Evolutionary conservation across 306 rosid genomes (phyloP), one percentile per base, ranked within the genome.

Genomic region (Hippophae tibetana): DNA sequence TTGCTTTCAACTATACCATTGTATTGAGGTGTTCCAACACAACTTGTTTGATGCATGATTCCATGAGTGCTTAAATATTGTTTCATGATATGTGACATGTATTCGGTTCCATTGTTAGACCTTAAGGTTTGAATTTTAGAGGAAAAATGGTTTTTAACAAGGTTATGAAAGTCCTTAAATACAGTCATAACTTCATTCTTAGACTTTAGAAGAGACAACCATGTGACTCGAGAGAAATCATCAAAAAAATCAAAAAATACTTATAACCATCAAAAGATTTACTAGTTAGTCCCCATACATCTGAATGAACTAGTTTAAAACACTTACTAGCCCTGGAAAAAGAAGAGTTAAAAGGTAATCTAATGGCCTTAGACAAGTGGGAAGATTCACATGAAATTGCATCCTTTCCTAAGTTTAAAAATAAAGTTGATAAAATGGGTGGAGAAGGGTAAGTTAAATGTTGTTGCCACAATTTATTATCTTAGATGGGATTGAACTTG

Each of bases 181-280:
- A 18, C 8, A 7, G 25, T 13, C 5, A 10, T 12, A 58, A 58
- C 57, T 10, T 54, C 57, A 54, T 7, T 0, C 40, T 54, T 54
- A 2, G 11, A 10, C 27, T 27, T 54, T 7, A 54, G 7, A 6
- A 27, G 6, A 54, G 13, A 27, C 11, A 54, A 10, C 43, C 57
- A 27, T 18, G 43, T 54, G 1, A 11, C 57, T 7, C 43, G 14
- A 54, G 43, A 27, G 10, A 23, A 8, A 27, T 54, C 52, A 23
- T 58, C 58, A 57, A 49, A 38, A 57, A 60, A 9, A 9, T 60
- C 0, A 60, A 5, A 60, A 60, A 60, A 46, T 45, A 46, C 46
- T 10, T 46, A 25, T 44, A 60, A 25, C 53, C 12, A 60, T 60
- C 54, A 46, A 13, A 26, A 3, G 25, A 60, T 5, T 58, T 58